These are phyloP conservation scores for Euphorbia pulcherrima DNA, from an alignment of 345 rosid genomes.

Conservation along the genomic window DNA sequence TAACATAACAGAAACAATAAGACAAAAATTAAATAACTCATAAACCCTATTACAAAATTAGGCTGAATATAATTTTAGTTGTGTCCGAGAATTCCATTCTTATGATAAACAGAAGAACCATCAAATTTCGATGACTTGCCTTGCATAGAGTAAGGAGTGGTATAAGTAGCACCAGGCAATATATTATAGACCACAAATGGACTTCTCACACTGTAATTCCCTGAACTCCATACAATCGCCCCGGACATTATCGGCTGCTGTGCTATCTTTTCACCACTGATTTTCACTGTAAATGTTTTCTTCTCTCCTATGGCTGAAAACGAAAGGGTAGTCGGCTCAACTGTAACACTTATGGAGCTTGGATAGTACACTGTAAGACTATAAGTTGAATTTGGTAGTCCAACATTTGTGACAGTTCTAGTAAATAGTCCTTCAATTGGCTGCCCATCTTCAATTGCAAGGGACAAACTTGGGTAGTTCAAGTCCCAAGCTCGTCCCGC, in stretches of 20 bases:
- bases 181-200: slow-evolving; percentile 29
- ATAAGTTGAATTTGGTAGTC: slow-evolving; percentile 36
- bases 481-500: slow-evolving; percentile 43
- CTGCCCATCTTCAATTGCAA: slow-evolving; percentile 33
- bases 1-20: not conserved
- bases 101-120: slow-evolving; percentile 21
- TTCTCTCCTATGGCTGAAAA: slow-evolving; percentile 30
- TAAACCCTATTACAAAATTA: not conserved
- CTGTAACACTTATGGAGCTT: slow-evolving; percentile 12
- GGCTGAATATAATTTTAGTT: not conserved
- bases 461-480: slow-evolving; percentile 40
- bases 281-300: slow-evolving; percentile 27
- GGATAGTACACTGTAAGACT: slow-evolving; percentile 15
- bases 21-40: too few species aligned
- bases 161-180: slow-evolving; percentile 14
- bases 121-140: slow-evolving; percentile 9
- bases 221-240: slow-evolving; percentile 34
- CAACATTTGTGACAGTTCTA: slow-evolving; percentile 51
- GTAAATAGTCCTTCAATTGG: slow-evolving; percentile 24
- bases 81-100: slow-evolving; percentile 23
- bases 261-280: slow-evolving; percentile 19
- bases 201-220: slow-evolving; percentile 31
- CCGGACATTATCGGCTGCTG: slow-evolving; percentile 35
- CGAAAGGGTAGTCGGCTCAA: slow-evolving; percentile 28
- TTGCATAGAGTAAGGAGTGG: not conserved